A percentile compares a stretch with the other conserved stretches of the same genome.
phyloP scores from a whole-genome alignment of 225 moss, liverwort and hornwort species.

The Marchantia polymorpha region DNA sequence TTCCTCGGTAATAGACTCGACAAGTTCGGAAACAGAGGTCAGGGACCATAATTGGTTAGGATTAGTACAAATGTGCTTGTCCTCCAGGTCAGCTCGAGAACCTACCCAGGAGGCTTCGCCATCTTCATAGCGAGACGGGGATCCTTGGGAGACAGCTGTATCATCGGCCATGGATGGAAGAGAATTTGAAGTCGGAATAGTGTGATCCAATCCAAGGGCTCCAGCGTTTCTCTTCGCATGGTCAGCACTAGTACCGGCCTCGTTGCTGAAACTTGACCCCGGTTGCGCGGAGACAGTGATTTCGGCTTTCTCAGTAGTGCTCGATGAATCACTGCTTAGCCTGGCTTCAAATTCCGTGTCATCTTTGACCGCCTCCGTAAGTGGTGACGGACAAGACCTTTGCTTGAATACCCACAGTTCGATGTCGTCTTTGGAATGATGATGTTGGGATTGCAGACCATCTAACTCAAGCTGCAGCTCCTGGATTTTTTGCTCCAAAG shows the following conservation, averaged over 20 bases:
- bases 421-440: neutral
- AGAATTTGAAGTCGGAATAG: neutral
- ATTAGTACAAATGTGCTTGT: conserved; percentile 40
- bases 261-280: conserved; percentile 16
- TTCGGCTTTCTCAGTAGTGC: conserved; percentile 23
- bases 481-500: conserved; percentile 28
- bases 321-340: conserved; percentile 27
- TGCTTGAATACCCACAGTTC: conserved; percentile 15
- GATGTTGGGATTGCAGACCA: conserved; percentile 14
- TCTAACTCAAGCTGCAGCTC: conserved; percentile 37
- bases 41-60: conserved; percentile 35
- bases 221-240: neutral
- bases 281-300: neutral
- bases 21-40: conserved; percentile 28
- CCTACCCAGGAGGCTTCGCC: conserved; percentile 14
- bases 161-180: neutral
- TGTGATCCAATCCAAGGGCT: neutral
- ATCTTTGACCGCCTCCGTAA: neutral
- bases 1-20: conserved; percentile 54
- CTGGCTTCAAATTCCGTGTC: conserved; percentile 9
- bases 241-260: conserved; percentile 1
- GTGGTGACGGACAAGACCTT: neutral
- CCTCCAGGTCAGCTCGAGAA: conserved; percentile 32
- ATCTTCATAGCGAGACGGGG: conserved; percentile 16
- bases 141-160: neutral